A percentile compares a stretch with the other conserved stretches of the same genome.
These are phyloP conservation scores for Trifolium fragiferum DNA, from an alignment of 306 rosid species.

Conservation along the genomic window DNA sequence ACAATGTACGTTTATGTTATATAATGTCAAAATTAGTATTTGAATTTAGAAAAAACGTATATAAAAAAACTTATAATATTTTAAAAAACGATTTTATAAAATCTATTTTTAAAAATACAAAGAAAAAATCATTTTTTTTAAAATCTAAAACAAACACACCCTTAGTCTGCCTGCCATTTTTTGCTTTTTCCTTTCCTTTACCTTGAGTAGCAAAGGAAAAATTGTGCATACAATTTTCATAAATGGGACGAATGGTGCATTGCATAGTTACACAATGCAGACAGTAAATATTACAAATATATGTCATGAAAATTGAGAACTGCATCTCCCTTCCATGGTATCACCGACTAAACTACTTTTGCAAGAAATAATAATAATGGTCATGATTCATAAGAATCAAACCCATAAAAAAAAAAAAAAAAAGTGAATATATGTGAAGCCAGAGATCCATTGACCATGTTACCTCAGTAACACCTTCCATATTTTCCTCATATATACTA, in stretches of 20 bases:
- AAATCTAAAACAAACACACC: no score
- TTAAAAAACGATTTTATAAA: no score
- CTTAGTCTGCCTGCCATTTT: background rate
- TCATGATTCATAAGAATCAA: conserved; percentile 34
- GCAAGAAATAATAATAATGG: conserved; percentile 32
- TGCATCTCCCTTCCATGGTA: conserved; percentile 41
- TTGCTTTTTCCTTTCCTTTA: background rate
- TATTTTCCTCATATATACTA: conserved; percentile 78
- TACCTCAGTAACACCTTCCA: conserved; percentile 73
- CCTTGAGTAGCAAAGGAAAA: conserved; percentile 5
- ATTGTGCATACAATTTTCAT: conserved; percentile 19
- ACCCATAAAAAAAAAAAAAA: conserved; percentile 29
- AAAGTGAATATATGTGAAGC: conserved; percentile 29
- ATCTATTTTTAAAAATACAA: no score
- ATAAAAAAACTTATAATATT: no score
- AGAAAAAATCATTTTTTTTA: no score
- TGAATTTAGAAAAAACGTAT: no score
- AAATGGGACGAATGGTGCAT: conserved; percentile 32
- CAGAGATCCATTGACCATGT: conserved; percentile 35
- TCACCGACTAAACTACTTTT: conserved; percentile 30
- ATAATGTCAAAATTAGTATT: no score
- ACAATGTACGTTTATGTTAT: no score
- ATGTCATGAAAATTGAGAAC: conserved; percentile 37
- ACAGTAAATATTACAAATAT: conserved; percentile 32
- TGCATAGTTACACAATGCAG: conserved; percentile 20